A percentile compares a stretch with the other conserved stretches of the same genome.
These are phyloP conservation scores for Melocanna baccifera DNA, from an alignment of 176 grass and related monocot species.

Conservation along the genomic window DNA sequence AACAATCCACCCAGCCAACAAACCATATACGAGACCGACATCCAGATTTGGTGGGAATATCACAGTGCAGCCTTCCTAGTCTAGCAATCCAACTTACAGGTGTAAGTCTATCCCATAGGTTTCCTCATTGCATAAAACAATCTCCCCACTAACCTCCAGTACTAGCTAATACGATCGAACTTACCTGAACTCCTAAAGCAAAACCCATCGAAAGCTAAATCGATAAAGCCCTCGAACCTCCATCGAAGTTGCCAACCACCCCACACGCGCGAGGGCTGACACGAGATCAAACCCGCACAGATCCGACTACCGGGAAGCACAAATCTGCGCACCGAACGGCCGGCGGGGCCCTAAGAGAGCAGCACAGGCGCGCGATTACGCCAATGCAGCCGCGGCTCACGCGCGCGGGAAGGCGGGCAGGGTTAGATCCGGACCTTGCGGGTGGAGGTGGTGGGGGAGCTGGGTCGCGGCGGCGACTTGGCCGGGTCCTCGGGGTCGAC, in stretches of 20 bases:
- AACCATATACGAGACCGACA: neutral
- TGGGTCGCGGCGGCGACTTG: conserved; percentile 71
- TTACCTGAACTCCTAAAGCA: neutral
- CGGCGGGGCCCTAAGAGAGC: neutral
- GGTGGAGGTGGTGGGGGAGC: conserved; percentile 80
- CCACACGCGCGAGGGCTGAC: neutral
- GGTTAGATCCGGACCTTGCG: conserved; percentile 74
- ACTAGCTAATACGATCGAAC: neutral
- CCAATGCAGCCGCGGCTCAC: neutral
- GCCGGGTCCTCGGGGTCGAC: conserved; percentile 85
- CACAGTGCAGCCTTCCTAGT: neutral
- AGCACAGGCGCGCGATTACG: neutral
- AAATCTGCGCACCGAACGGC: neutral
- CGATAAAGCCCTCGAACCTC: neutral
- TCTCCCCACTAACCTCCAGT: neutral
- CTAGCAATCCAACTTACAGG: neutral
- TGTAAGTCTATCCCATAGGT: neutral
- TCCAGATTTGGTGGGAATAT: neutral
- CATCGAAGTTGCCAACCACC: neutral
- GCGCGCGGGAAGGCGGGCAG: neutral
- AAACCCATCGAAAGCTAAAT: neutral
- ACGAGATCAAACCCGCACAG: neutral
- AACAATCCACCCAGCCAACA: neutral
- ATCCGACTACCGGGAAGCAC: neutral
- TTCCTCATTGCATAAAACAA: neutral